phyloP scores from a whole-genome alignment of 306 rosid species.

The Ochetophila trinervis region DNA sequence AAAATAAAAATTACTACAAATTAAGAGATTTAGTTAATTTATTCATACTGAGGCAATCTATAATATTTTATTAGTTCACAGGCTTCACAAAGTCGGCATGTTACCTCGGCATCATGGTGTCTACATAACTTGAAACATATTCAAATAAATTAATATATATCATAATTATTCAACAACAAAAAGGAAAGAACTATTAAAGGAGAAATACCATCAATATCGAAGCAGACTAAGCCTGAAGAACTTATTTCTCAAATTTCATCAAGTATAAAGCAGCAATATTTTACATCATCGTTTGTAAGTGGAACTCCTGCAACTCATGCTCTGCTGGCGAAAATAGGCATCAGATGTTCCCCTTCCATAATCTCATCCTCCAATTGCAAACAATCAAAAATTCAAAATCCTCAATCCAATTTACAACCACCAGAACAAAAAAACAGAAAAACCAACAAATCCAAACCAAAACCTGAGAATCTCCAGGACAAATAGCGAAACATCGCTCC shows the following conservation, averaged over 20 bases:
- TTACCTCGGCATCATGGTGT: too few relatives aligned
- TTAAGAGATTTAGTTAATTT: too few relatives aligned
- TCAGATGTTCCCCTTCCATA: slow-evolving; percentile 67
- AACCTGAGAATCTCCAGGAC: slow-evolving; percentile 88
- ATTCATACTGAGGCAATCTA: too few relatives aligned
- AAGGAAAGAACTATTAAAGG: too few relatives aligned
- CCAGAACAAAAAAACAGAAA: neutral
- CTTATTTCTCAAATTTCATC: slow-evolving; percentile 98
- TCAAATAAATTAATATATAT: too few relatives aligned
- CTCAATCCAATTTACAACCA: slow-evolving; percentile 9
- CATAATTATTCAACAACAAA: too few relatives aligned
- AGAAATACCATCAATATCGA: too few relatives aligned
- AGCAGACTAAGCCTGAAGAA: slow-evolving; percentile 92
- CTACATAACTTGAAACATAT: too few relatives aligned
- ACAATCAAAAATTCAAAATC: neutral
- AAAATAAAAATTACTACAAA: too few relatives aligned
- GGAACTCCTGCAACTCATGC: slow-evolving; percentile 72
- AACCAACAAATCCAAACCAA: neutral
- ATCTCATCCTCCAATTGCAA: slow-evolving; percentile 86
- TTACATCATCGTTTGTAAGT: slow-evolving; percentile 92
- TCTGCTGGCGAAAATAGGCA: slow-evolving; percentile 95
- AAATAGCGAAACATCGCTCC: slow-evolving; percentile 83
- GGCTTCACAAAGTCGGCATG: too few relatives aligned
- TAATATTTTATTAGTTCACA: too few relatives aligned
- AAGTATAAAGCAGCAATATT: slow-evolving; percentile 87